These are phyloP conservation scores for Penicillium sp. DNA, from an alignment of 2,329 filamentous ascomycete species.

Conservation along the genomic window DNA sequence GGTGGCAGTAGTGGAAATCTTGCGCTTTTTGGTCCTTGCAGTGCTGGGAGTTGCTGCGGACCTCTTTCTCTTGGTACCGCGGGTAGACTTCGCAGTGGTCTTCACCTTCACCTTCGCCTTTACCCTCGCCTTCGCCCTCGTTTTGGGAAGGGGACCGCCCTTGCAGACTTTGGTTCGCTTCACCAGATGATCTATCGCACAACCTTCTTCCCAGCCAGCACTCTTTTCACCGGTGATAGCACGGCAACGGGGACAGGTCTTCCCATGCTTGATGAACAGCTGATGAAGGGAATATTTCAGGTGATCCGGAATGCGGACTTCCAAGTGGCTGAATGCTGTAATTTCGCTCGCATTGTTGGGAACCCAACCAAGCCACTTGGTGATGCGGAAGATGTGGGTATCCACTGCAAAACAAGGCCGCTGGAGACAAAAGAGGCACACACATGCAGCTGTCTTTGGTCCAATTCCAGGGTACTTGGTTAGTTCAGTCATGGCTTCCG, in stretches of 20 bases:
- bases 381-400: conserved; percentile 61
- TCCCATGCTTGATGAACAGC: conserved; percentile 59
- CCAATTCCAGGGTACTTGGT: conserved; percentile 59
- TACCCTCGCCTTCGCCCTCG: background rate
- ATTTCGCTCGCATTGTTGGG: conserved; percentile 46
- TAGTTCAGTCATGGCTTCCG: conserved; percentile 55
- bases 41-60: background rate
- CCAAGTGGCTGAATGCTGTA: conserved; percentile 56
- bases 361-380: conserved; percentile 58
- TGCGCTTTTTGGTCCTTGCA: conserved; percentile 1
- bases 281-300: conserved; percentile 61
- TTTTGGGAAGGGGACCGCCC: conserved; percentile 2
- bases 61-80: background rate
- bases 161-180: conserved; percentile 52
- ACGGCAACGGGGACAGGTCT: conserved; percentile 55
- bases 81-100: no score
- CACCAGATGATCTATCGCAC: conserved; percentile 60
- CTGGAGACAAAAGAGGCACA: conserved; percentile 60
- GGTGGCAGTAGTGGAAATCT: background rate
- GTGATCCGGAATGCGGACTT: conserved; percentile 57
- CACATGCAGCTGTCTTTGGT: conserved; percentile 62
- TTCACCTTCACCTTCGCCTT: no score
- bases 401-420: conserved; percentile 61
- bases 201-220: conserved; percentile 59
- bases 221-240: conserved; percentile 58